Percentiles rank a stretch among this genome's conserved stretches.
phyloP scores from a whole-genome alignment of 257 asterid genomes.

The Solanum sejunctum region DNA sequence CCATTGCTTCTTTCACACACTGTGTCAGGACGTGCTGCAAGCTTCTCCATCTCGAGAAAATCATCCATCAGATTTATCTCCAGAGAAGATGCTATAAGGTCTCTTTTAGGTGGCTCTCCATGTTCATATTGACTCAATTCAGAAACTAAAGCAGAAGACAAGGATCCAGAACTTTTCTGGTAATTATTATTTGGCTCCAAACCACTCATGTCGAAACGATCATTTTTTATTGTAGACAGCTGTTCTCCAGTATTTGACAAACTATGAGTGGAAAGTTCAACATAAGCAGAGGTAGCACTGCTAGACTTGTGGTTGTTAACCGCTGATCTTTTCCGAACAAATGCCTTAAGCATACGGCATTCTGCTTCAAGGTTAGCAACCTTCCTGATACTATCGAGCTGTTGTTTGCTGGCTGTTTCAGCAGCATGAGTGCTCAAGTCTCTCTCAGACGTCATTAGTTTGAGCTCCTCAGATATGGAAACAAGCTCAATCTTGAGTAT shows the following conservation, averaged over 20 bases:
- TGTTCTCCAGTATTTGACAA: conserved; percentile 54
- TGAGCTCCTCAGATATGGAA: conserved; percentile 37
- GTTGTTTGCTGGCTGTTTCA: conserved; percentile 81
- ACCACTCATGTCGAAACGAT: conserved; percentile 15
- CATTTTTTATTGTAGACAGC: conserved; percentile 15
- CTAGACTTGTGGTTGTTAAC: conserved; percentile 24
- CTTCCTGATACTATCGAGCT: conserved; percentile 46
- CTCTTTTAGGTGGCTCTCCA: conserved; percentile 21
- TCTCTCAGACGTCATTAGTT: conserved; percentile 46
- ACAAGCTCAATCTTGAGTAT: conserved; percentile 35
- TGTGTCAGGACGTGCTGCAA: conserved; percentile 27
- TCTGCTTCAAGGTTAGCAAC: conserved; percentile 73
- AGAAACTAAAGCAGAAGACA: background rate
- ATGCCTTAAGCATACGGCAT: conserved; percentile 50
- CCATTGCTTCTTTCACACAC: conserved; percentile 2
- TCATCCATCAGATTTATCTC: conserved; percentile 73
- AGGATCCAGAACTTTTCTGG: background rate
- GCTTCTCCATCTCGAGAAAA: conserved; percentile 81
- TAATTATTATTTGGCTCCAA: conserved; percentile 17
- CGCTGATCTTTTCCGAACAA: conserved; percentile 26
- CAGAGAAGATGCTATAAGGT: conserved; percentile 20
- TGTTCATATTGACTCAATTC: conserved; percentile 15
- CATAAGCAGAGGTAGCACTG: conserved; percentile 37
- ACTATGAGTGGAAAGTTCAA: conserved; percentile 36
- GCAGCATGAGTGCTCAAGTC: conserved; percentile 56